Conservation (phyloP, 2,329 filamentous ascomycete species). For the Ascochyta rabiei region DNA sequence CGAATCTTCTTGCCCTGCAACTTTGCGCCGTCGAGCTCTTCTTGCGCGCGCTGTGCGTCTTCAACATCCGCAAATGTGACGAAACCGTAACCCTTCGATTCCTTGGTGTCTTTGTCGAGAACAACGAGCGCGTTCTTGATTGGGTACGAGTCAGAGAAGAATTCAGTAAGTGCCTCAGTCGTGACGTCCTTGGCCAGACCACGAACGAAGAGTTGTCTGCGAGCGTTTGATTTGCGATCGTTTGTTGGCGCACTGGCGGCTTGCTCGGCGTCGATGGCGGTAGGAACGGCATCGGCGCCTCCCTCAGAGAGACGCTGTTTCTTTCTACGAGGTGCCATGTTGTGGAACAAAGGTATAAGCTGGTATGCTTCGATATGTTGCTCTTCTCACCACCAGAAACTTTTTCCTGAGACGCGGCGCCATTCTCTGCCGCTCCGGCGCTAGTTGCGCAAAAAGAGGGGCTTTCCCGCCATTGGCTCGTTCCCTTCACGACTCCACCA, state of each 20-base stretch:
- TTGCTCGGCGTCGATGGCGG: slow-evolving; percentile 31
- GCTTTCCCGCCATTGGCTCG: slow-evolving; percentile 15
- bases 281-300: slow-evolving; percentile 42
- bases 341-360: background rate
- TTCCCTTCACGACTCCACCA: background rate
- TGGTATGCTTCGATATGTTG: background rate
- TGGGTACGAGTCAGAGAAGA: slow-evolving; percentile 93
- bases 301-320: slow-evolving; percentile 50
- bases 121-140: slow-evolving; percentile 97
- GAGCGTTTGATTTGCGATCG: slow-evolving; percentile 50
- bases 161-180: slow-evolving; percentile 79
- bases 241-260: slow-evolving; percentile 18
- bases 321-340: slow-evolving; percentile 50
- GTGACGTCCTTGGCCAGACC: slow-evolving; percentile 80
- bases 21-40: slow-evolving; percentile 77
- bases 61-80: slow-evolving; percentile 95
- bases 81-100: slow-evolving; percentile 92
- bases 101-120: slow-evolving; percentile 80
- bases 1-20: slow-evolving; percentile 82
- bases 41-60: slow-evolving; percentile 80
- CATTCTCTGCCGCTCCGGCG: slow-evolving; percentile 7
- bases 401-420: background rate
- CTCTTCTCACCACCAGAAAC: background rate
- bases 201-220: slow-evolving; percentile 76
- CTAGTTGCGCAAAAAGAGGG: slow-evolving; percentile 8